Evolutionary conservation across 176 grass and related monocot species (phyloP), one percentile per base, ranked within the genome.

Genomic region (Pharus latifolius): DNA sequence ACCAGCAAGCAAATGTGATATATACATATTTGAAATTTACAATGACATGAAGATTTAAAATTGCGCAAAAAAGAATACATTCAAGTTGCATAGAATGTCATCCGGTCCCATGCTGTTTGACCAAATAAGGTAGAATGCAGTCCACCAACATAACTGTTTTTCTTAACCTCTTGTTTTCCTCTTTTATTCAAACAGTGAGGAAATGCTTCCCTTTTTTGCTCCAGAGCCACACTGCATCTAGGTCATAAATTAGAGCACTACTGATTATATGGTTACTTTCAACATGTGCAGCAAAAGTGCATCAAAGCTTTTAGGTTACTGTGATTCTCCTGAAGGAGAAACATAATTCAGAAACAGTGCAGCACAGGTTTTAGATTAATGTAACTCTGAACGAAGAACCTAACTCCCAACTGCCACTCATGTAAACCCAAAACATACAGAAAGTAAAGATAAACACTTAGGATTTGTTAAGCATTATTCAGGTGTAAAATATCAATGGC

Each of bases 1-100:
- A 67, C 17, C 17, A 15, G 15, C 17, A 60, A 51, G 46, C 20
- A n/a, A 34, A 68, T 25, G 7, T 20, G 28, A 49, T 18, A 27
- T 19, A 2, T 27, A 54, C 14, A 17, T 24, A n/a, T 24, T 26
- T n/a, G 10, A 76, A 60, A 57, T 49, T 47, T 49, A 7, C 32
- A 19, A 29, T 51, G n/a, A n/a, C n/a, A n/a, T n/a, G 44, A 76
- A 76, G 73, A 63, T 58, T 64, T 45, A 57, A 12, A 66, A 30
- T 14, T 26, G 23, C 56, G 0, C 18, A 56, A 56, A 15, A 79
- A 55, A 12, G 18, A 49, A 72, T 54, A 18, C 6, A 59, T 62
- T 26, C 18, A 3, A 30, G n/a, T n/a, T 64, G 45, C 46, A 70
- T 78, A 13, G 2, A 48, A 43, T 58, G 24, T 60, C 41, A 65